These are phyloP conservation scores for Collybia nuda DNA, from an alignment of 768 basidiomycete genomes.

Conservation along the genomic window DNA sequence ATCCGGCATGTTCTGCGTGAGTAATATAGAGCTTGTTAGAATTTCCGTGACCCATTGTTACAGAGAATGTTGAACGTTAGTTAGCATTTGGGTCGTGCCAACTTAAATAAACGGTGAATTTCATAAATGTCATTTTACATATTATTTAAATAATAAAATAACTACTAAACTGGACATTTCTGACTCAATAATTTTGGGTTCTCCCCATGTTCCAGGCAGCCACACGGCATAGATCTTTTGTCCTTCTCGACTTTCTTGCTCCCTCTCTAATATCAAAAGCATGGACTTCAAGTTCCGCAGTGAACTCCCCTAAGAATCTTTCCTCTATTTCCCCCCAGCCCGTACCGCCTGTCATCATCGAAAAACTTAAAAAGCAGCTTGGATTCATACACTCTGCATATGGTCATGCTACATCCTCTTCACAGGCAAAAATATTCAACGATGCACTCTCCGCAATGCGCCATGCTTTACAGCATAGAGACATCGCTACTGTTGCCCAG, in stretches of 20 bases:
- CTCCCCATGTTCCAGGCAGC: constrained; percentile 5
- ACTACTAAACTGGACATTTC: not conserved
- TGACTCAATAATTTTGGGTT: constrained; percentile 1
- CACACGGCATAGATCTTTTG: constrained; percentile 21
- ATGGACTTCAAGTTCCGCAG: constrained; percentile 6
- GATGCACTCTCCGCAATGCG: constrained; percentile 36
- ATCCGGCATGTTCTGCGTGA: constrained; percentile 82
- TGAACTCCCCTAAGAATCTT: not conserved
- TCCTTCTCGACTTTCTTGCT: constrained; percentile 43
- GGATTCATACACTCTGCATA: constrained; percentile 8
- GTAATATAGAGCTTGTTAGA: constrained; percentile 88
- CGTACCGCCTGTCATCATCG: constrained; percentile 7
- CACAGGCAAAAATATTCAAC: constrained; percentile 23
- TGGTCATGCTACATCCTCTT: constrained; percentile 6
- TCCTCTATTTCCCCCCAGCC: constrained; percentile 6
- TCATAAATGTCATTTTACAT: too few species aligned
- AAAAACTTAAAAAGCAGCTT: constrained; percentile 12
- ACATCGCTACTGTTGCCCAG: constrained; percentile 25
- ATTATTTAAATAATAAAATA: constrained; percentile 9
- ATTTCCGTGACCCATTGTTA: constrained; percentile 80
- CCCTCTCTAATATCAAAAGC: constrained; percentile 29
- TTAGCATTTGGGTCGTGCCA: too few species aligned
- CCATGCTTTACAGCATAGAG: constrained; percentile 30
- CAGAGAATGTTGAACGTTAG: not conserved
- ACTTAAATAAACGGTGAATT: too few species aligned